Percentiles rank a stretch among this genome's conserved stretches.
phyloP scores from a whole-genome alignment of 1,284 basidiomycete genomes.

The Cystobasidiaceae sp. region DNA sequence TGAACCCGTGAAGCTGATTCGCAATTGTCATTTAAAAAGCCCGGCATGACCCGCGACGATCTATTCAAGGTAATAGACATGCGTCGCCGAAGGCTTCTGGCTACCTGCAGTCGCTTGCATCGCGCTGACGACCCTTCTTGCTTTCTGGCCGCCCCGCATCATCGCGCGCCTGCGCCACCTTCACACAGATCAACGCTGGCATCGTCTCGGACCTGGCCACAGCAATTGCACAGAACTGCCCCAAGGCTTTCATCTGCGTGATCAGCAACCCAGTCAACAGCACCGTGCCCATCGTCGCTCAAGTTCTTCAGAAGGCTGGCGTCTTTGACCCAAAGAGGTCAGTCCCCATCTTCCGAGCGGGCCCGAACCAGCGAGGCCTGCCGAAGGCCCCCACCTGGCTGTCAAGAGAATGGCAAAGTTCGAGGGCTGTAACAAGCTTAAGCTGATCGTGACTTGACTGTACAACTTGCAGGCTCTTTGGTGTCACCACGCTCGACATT shows the following conservation, averaged over 20 bases:
- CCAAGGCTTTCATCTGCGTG: conserved; percentile 73
- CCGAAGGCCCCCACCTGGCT: too few species aligned
- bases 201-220: conserved; percentile 91
- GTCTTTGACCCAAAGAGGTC: conserved; percentile 87
- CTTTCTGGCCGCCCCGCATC: conserved; percentile 18
- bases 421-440: too few species aligned
- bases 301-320: conserved; percentile 87
- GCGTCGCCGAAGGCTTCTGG: neutral
- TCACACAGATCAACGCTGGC: conserved; percentile 83
- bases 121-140: neutral
- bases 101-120: neutral
- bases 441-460: too few species aligned
- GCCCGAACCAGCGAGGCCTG: too few species aligned
- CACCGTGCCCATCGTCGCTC: conserved; percentile 93
- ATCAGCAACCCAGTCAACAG: conserved; percentile 57
- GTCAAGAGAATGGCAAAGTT: too few species aligned
- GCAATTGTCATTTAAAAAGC: conserved; percentile 35
- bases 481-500: conserved; percentile 94
- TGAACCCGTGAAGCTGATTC: neutral
- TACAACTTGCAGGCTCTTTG: conserved; percentile 69
- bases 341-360: neutral
- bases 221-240: conserved; percentile 74
- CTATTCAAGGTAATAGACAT: conserved; percentile 69
- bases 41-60: conserved; percentile 69
- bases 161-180: neutral